Evolutionary conservation across 176 grass and related monocot genomes (phyloP).

Genomic region (Musa beccarii): DNA sequence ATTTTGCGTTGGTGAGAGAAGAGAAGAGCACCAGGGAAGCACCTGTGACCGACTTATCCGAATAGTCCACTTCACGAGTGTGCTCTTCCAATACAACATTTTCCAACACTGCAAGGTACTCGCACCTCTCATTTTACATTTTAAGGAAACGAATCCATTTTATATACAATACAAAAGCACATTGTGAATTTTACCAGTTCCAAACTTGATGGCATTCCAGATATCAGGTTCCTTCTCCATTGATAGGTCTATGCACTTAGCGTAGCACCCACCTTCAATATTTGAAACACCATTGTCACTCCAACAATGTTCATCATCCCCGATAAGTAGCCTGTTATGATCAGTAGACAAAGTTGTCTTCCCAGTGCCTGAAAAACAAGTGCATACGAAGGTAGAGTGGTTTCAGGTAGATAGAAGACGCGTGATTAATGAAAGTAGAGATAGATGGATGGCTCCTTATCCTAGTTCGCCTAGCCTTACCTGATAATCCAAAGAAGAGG

Average conservation of each 20-base stretch:
- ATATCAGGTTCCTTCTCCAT: slow-evolving; percentile 95
- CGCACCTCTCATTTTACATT: background rate
- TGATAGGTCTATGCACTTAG: slow-evolving; percentile 85
- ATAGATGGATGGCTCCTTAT: slow-evolving; percentile 47
- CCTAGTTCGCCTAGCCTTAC: slow-evolving; percentile 33
- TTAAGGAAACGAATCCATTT: slow-evolving; percentile 2
- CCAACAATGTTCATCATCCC: slow-evolving; percentile 98
- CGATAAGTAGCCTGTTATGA: slow-evolving; percentile 76
- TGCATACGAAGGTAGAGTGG: background rate
- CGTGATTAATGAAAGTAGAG: slow-evolving; percentile 15
- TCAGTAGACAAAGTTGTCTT: slow-evolving; percentile 95
- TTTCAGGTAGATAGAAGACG: background rate
- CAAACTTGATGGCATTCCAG: slow-evolving; percentile 98
- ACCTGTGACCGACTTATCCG: slow-evolving; percentile 95
- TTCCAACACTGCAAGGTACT: slow-evolving; percentile 59
- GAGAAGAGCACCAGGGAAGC: background rate
- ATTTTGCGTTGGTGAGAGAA: background rate
- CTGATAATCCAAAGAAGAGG: slow-evolving; percentile 98
- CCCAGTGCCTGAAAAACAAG: slow-evolving; percentile 51
- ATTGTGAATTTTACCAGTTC: slow-evolving; percentile 47
- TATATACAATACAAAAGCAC: background rate
- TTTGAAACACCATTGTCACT: slow-evolving; percentile 84
- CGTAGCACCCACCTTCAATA: slow-evolving; percentile 96
- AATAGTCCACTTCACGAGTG: slow-evolving; percentile 69
- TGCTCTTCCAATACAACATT: slow-evolving; percentile 95